phyloP scores from a whole-genome alignment of 2,329 filamentous ascomycete species.

The Colletotrichum lupini region DNA sequence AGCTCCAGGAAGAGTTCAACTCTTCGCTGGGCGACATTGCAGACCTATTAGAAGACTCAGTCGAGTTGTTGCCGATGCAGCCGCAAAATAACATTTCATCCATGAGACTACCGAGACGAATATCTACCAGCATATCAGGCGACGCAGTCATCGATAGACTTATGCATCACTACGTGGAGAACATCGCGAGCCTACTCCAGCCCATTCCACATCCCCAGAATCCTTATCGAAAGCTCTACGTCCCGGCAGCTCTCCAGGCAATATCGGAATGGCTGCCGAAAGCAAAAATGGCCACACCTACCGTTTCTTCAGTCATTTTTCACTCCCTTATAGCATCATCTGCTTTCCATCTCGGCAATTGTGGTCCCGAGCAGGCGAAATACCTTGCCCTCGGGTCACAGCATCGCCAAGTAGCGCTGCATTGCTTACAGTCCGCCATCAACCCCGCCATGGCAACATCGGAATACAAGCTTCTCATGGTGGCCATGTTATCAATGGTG shows the following conservation, averaged over 20 bases:
- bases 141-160: not conserved
- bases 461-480: constrained; percentile 14
- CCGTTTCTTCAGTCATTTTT: constrained; percentile 6
- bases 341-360: constrained; percentile 10
- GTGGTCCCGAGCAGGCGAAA: not conserved
- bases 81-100: not conserved
- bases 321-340: constrained; percentile 1
- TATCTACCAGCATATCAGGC: constrained; percentile 7
- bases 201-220: constrained; percentile 19
- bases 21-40: not conserved
- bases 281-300: not conserved
- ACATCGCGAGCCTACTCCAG: constrained; percentile 8
- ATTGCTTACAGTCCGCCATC: not conserved
- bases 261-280: not conserved
- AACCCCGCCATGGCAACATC: not conserved
- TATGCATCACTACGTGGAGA: constrained; percentile 12
- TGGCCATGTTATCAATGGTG: constrained; percentile 1
- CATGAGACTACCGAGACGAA: not conserved
- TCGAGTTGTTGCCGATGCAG: not conserved
- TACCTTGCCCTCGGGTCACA: not conserved
- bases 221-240: not conserved
- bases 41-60: not conserved
- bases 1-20: not conserved
- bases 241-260: constrained; percentile 10
- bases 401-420: constrained; percentile 5